These are phyloP conservation scores for Suhomyces anneliseae DNA, from an alignment of 1,139 yeast species.

Conservation along the genomic window DNA sequence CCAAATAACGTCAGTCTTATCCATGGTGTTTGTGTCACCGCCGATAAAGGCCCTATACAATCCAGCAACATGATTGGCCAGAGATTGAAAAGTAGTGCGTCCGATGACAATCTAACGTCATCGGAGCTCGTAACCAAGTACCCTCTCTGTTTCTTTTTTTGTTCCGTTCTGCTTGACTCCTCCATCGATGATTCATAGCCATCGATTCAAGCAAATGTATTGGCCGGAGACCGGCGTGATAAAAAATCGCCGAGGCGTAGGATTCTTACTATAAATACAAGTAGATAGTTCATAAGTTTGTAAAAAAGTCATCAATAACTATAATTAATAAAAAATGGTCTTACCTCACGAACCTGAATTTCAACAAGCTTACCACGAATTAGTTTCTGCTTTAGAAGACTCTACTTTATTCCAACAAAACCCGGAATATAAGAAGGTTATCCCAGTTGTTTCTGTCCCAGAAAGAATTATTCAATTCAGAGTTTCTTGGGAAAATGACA, in stretches of 20 bases:
- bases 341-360: conserved; percentile 90
- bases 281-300: not conserved
- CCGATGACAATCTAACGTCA: not conserved
- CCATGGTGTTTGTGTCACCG: conserved; percentile 8
- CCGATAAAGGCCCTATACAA: conserved; percentile 12
- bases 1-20: not conserved
- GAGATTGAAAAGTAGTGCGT: conserved; percentile 8
- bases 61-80: conserved; percentile 4
- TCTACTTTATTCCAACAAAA: conserved; percentile 85
- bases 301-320: not conserved
- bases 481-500: conserved; percentile 96
- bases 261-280: not conserved
- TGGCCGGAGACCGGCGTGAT: not conserved
- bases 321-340: conserved; percentile 37
- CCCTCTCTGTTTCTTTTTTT: not conserved
- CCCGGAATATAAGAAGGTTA: conserved; percentile 87
- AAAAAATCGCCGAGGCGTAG: conserved; percentile 4
- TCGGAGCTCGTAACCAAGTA: not conserved
- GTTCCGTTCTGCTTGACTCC: not conserved
- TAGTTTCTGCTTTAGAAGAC: conserved; percentile 83
- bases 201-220: conserved; percentile 3
- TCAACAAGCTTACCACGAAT: conserved; percentile 97
- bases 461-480: conserved; percentile 96
- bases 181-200: conserved; percentile 4
- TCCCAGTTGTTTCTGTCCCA: conserved; percentile 90